Percentiles rank a stretch among this genome's conserved stretches.
phyloP scores from a whole-genome alignment of 306 rosid genomes.

The Lathyrus aphaca region DNA sequence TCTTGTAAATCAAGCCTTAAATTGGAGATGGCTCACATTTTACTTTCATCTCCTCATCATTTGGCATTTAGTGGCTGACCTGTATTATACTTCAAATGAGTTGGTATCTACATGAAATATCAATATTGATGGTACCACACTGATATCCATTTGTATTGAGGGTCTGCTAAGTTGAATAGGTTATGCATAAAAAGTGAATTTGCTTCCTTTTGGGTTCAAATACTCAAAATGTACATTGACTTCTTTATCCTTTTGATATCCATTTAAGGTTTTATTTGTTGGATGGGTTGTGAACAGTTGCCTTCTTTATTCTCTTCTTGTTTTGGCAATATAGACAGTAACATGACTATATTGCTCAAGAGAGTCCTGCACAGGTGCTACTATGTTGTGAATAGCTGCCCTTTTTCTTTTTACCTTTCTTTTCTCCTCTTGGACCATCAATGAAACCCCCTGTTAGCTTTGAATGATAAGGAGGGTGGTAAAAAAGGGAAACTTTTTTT shows the following conservation, averaged over 20 bases:
- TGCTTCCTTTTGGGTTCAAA: not conserved
- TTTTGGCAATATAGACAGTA: not conserved
- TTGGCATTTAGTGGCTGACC: slow-evolving; percentile 5
- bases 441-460: slow-evolving; percentile 2
- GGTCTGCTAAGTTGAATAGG: slow-evolving; percentile 12
- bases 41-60: slow-evolving; percentile 1
- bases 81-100: not conserved
- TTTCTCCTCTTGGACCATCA: not conserved
- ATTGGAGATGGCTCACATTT: not conserved
- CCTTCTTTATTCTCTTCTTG: not conserved
- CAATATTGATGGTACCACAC: slow-evolving; percentile 10
- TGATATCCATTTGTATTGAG: not conserved
- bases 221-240: not conserved
- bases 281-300: not conserved
- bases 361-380: slow-evolving; percentile 9
- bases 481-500: not conserved
- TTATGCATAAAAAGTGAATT: not conserved
- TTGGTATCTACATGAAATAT: not conserved
- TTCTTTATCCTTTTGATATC: no score
- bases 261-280: not conserved
- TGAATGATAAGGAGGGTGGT: slow-evolving; percentile 1
- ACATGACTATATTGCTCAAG: not conserved
- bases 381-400: slow-evolving; percentile 17
- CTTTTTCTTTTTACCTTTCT: not conserved
- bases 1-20: slow-evolving; percentile 3